Percentiles rank a stretch among this genome's conserved stretches.
phyloP scores from a whole-genome alignment of 2,329 filamentous ascomycete genomes.

The Chalara sp. region DNA sequence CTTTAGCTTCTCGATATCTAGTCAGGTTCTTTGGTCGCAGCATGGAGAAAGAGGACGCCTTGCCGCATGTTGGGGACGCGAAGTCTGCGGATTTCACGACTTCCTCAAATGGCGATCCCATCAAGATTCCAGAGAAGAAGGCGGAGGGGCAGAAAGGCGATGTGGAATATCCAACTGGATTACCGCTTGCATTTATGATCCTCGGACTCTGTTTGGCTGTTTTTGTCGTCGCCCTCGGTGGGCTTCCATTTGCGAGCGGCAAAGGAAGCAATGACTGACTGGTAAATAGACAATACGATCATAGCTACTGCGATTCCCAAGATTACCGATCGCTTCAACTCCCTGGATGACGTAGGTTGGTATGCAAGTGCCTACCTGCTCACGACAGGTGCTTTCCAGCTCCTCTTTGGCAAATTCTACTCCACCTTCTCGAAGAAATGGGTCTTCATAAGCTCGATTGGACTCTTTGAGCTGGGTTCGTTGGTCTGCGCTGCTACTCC shows the following conservation, averaged over 20 bases:
- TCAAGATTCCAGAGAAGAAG: too few species aligned
- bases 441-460: constrained; percentile 19
- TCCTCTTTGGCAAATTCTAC: constrained; percentile 17
- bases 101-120: too few species aligned
- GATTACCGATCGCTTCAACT: constrained; percentile 31
- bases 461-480: constrained; percentile 27
- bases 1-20: too few species aligned
- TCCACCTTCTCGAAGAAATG: constrained; percentile 19
- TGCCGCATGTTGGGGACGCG: too few species aligned
- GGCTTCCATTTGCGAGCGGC: constrained; percentile 1
- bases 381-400: constrained; percentile 22
- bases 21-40: too few species aligned
- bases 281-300: too few species aligned
- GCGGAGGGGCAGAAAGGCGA: too few species aligned
- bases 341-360: constrained; percentile 30
- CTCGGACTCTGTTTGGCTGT: constrained; percentile 24
- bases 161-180: constrained; percentile 16
- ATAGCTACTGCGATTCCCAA: constrained; percentile 27
- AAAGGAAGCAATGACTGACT: too few species aligned
- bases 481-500: constrained; percentile 27
- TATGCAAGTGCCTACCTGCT: constrained; percentile 31
- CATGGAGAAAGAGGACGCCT: too few species aligned
- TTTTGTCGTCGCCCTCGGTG: constrained; percentile 22
- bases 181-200: constrained; percentile 19
- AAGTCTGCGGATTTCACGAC: too few species aligned